phyloP scores from a whole-genome alignment of 164 flowering plant genomes.

The Kalanchoe fedtschenkoi region DNA sequence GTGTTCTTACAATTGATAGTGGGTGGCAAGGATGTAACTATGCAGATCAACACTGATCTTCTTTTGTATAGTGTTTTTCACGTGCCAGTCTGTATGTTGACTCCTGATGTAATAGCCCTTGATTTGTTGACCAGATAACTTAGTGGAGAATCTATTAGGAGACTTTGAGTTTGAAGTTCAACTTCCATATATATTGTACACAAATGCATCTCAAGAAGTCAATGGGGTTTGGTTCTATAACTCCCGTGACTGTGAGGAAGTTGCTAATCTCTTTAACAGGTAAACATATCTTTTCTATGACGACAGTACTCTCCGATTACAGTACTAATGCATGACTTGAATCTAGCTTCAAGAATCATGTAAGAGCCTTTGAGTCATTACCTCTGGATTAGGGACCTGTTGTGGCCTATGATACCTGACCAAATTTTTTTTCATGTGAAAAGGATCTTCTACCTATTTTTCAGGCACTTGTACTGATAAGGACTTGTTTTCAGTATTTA shows the following conservation, averaged over 20 bases:
- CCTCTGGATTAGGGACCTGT: not conserved
- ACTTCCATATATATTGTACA: constrained; percentile 69
- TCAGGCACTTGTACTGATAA: too few species aligned
- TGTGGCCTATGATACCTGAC: too few species aligned
- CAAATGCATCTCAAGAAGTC: constrained; percentile 81
- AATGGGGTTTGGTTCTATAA: constrained; percentile 97
- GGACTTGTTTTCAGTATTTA: too few species aligned
- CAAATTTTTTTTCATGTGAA: not conserved
- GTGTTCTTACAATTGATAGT: too few species aligned
- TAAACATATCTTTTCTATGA: constrained; percentile 9
- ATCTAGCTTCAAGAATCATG: not conserved
- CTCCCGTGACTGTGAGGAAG: constrained; percentile 79
- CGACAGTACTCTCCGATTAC: not conserved
- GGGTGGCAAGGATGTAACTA: not conserved
- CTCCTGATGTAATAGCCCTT: not conserved
- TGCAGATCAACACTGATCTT: not conserved
- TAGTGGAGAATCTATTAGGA: constrained; percentile 79
- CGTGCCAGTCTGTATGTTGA: not conserved
- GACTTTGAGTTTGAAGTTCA: constrained; percentile 93
- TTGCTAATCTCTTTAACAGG: constrained; percentile 81
- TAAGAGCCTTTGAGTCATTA: not conserved
- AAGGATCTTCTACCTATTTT: not conserved
- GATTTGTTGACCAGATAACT: constrained; percentile 50
- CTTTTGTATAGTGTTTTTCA: not conserved
- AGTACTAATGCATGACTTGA: not conserved